Percentiles rank a stretch among this genome's conserved stretches.
Evolutionary conservation across 441 rosid genomes (phyloP).

Genomic region (Biscutella laevigata): DNA sequence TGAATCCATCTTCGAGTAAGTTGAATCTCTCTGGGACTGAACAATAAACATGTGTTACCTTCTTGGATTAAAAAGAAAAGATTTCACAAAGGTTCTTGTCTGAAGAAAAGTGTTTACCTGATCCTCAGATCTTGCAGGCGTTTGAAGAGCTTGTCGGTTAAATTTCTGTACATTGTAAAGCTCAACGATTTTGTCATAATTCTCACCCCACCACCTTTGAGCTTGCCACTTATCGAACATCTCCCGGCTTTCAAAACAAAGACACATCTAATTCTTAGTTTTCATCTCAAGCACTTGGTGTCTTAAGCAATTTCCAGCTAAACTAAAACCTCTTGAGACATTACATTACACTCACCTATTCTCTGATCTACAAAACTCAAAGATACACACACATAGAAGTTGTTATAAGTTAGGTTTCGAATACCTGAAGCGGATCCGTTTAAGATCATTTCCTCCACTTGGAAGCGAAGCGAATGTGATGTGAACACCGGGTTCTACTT

Average conservation of each 20-base stretch:
- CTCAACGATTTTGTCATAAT: conserved; percentile 89
- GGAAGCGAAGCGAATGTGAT: conserved; percentile 92
- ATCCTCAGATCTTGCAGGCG: conserved; percentile 86
- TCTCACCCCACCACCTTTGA: conserved; percentile 99
- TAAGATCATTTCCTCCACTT: conserved; percentile 87
- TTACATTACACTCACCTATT: neutral
- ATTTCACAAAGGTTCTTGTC: neutral
- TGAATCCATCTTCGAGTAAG: conserved; percentile 65
- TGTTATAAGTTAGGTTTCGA: neutral
- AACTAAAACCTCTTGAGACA: no score
- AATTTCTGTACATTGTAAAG: conserved; percentile 96
- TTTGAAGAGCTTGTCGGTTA: conserved; percentile 86
- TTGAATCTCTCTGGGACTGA: conserved; percentile 65
- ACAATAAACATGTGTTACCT: neutral
- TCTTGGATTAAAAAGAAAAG: neutral
- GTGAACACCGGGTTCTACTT: conserved; percentile 98
- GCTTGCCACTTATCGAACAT: conserved; percentile 98
- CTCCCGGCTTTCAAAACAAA: conserved; percentile 65
- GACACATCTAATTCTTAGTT: neutral
- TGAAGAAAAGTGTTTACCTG: conserved; percentile 42
- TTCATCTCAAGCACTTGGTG: neutral
- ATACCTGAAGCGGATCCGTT: conserved; percentile 93
- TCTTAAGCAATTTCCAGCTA: no score
- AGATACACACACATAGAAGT: conserved; percentile 1
- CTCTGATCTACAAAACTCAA: neutral